Evolutionary conservation across 495 filamentous ascomycete genomes (phyloP).

Genomic region (Penicillium salamii): DNA sequence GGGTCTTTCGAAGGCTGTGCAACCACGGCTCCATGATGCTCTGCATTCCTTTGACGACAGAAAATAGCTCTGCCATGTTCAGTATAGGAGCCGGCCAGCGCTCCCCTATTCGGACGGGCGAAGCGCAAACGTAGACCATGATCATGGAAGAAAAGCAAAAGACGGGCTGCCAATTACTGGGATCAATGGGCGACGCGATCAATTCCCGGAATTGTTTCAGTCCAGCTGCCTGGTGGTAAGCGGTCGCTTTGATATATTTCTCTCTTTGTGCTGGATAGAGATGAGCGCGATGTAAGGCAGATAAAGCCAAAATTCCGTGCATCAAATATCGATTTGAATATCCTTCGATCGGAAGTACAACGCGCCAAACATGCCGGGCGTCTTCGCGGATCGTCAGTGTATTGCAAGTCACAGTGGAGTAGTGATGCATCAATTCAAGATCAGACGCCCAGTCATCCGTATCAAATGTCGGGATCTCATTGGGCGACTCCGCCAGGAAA

Average conservation of each 20-base stretch:
- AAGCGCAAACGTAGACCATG: slow-evolving; percentile 34
- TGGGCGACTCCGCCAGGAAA: slow-evolving; percentile 5
- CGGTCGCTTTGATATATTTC: slow-evolving; percentile 27
- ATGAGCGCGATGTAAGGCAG: slow-evolving; percentile 36
- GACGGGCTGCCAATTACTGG: slow-evolving; percentile 35
- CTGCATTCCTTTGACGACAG: slow-evolving; percentile 18
- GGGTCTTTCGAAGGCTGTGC: slow-evolving; percentile 10
- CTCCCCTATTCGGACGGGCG: slow-evolving; percentile 21
- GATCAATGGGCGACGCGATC: slow-evolving; percentile 25
- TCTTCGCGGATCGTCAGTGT: slow-evolving; percentile 21
- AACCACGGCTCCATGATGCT: slow-evolving; percentile 22
- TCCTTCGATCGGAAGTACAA: slow-evolving; percentile 31
- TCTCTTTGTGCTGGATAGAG: slow-evolving; percentile 12
- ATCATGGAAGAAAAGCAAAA: slow-evolving; percentile 40
- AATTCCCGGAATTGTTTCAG: slow-evolving; percentile 21
- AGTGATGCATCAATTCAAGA: slow-evolving; percentile 37
- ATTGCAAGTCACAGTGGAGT: slow-evolving; percentile 25
- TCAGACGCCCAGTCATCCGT: slow-evolving; percentile 24
- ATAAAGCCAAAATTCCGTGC: slow-evolving; percentile 40
- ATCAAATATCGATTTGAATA: slow-evolving; percentile 37
- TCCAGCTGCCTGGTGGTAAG: slow-evolving; percentile 23
- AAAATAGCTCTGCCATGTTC: slow-evolving; percentile 19
- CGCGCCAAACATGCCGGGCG: slow-evolving; percentile 30
- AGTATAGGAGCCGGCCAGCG: slow-evolving; percentile 20
- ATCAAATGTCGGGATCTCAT: background rate